Conservation (phyloP, 345 rosid species). For the Syzygium aqueum region DNA sequence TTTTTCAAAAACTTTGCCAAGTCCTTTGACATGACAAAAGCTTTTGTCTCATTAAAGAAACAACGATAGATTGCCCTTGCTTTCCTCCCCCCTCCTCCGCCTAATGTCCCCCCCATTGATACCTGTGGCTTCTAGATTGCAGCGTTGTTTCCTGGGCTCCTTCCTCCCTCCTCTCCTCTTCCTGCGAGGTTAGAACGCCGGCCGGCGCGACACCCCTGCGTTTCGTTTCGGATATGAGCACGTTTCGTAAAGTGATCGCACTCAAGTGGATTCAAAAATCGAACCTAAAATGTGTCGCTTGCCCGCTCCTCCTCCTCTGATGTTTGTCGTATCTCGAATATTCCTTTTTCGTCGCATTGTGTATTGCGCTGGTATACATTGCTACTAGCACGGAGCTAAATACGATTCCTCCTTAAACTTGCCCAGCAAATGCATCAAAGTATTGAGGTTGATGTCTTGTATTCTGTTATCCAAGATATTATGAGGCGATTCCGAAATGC, state of each 20-base stretch:
- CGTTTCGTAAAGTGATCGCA: background rate
- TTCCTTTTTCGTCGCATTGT: background rate
- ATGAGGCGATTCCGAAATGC: too few species aligned
- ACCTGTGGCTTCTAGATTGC: background rate
- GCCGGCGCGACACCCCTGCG: too few species aligned
- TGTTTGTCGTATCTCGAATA: too few species aligned
- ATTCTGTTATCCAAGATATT: too few species aligned
- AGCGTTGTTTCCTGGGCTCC: background rate
- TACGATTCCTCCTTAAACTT: background rate
- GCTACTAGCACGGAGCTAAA: background rate
- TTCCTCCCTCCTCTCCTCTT: background rate
- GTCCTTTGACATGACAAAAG: background rate
- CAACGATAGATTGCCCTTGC: background rate
- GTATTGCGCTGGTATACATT: background rate
- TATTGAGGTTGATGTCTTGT: too few species aligned
- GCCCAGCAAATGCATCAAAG: too few species aligned
- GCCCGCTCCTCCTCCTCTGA: too few species aligned
- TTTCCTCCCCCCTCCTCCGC: background rate
- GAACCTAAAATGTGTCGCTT: too few species aligned
- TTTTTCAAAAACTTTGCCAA: background rate
- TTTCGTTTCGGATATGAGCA: background rate
- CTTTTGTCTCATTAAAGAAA: background rate
- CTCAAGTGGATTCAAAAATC: background rate
- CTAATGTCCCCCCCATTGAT: background rate
- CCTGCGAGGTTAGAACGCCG: background rate